These are phyloP conservation scores for Kwoniella dejecticola DNA, from an alignment of 768 basidiomycete genomes.

Conservation along the genomic window DNA sequence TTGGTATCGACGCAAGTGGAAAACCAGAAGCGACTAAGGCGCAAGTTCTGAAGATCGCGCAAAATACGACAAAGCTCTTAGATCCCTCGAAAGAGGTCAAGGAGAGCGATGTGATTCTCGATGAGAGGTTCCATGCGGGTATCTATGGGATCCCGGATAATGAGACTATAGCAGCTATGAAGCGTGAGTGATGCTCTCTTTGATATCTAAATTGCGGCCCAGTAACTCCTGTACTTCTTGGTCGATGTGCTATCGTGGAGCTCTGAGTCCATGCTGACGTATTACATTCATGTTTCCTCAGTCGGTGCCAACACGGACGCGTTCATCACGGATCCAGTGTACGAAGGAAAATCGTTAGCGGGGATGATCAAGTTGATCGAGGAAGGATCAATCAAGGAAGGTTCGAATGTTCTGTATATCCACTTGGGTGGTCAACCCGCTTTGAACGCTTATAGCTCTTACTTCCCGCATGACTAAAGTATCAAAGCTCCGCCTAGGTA, in stretches of 20 bases:
- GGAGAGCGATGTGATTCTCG: conserved; percentile 33
- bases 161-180: conserved; percentile 36
- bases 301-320: conserved; percentile 32
- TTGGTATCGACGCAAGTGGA: conserved; percentile 41
- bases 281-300: not conserved
- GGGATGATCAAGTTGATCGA: conserved; percentile 41
- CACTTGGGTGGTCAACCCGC: conserved; percentile 43
- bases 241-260: too few species aligned
- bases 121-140: conserved; percentile 40
- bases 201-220: too few species aligned
- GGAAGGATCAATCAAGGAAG: conserved; percentile 27
- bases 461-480: conserved; percentile 23
- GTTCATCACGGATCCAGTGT: conserved; percentile 40
- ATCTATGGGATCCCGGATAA: conserved; percentile 42
- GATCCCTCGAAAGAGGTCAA: conserved; percentile 24
- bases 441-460: conserved; percentile 36
- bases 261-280: not conserved
- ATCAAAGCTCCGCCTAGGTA: not conserved
- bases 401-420: conserved; percentile 37
- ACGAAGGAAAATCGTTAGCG: conserved; percentile 37
- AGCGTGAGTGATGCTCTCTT: conserved; percentile 16
- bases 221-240: too few species aligned
- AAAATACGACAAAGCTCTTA: conserved; percentile 30
- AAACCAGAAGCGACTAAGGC: conserved; percentile 35
- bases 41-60: conserved; percentile 35